A percentile compares a stretch with the other conserved stretches of the same genome.
phyloP scores from a whole-genome alignment of 306 rosid genomes.

The Carpinus fangiana region DNA sequence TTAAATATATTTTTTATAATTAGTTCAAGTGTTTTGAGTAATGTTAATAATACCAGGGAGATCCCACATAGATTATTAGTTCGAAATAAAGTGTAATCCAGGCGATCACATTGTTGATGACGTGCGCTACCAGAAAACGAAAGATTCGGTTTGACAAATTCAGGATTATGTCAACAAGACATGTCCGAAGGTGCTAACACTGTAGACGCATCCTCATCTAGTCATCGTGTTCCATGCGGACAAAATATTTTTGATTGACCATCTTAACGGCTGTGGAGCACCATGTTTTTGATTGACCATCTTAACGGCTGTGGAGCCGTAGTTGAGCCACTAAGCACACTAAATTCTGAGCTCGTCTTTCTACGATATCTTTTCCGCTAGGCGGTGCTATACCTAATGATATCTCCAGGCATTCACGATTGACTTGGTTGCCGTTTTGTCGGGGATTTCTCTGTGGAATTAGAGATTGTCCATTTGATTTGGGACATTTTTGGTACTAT shows the following conservation, averaged over 20 bases:
- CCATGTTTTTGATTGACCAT: not conserved
- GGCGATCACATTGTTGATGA: too few relatives aligned
- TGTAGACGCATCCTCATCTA: not conserved
- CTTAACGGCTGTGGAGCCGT: not conserved
- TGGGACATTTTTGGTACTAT: not conserved
- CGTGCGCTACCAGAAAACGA: too few relatives aligned
- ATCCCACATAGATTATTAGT: too few relatives aligned
- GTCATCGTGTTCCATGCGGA: not conserved
- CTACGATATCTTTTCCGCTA: not conserved
- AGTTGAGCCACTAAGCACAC: not conserved
- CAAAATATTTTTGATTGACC: not conserved
- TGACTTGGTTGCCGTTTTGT: conserved; percentile 31
- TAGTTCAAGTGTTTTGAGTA: too few relatives aligned
- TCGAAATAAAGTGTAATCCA: too few relatives aligned
- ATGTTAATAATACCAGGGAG: too few relatives aligned
- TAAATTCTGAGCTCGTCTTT: not conserved
- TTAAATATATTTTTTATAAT: too few relatives aligned
- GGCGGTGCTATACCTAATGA: conserved; percentile 25
- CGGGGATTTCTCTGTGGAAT: conserved; percentile 11
- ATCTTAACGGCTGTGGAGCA: not conserved
- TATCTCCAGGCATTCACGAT: conserved; percentile 14
- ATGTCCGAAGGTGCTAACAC: not conserved
- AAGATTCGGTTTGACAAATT: not conserved
- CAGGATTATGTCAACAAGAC: not conserved
- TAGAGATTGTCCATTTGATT: conserved; percentile 10